Evolutionary conservation across 2,329 filamentous ascomycete species (phyloP).

Genomic region (Hypoxylon sp.): DNA sequence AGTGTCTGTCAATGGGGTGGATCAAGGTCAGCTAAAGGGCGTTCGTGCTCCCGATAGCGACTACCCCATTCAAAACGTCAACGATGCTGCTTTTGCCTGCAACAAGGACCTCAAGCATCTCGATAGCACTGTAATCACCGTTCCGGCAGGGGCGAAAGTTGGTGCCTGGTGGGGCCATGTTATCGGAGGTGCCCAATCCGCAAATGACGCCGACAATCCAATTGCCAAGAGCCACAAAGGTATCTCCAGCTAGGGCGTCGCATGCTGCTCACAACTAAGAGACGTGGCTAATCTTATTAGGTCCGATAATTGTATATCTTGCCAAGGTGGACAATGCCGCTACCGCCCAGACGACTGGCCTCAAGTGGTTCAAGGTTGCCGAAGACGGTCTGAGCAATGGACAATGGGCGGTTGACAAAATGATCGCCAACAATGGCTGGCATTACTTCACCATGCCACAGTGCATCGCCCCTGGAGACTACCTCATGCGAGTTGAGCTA

Average conservation of each 20-base stretch:
- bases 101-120: slow-evolving; percentile 59
- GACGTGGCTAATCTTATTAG: slow-evolving; percentile 50
- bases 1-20: slow-evolving; percentile 64
- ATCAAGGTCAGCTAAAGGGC: slow-evolving; percentile 65
- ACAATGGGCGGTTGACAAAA: slow-evolving; percentile 65
- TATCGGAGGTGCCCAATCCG: slow-evolving; percentile 63
- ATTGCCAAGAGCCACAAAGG: slow-evolving; percentile 66
- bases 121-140: slow-evolving; percentile 59
- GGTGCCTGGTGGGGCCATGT: slow-evolving; percentile 66
- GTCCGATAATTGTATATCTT: slow-evolving; percentile 65
- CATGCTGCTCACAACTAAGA: background rate
- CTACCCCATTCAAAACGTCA: slow-evolving; percentile 66
- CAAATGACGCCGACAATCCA: slow-evolving; percentile 63
- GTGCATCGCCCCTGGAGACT: slow-evolving; percentile 59
- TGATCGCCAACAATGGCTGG: slow-evolving; percentile 63
- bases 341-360: slow-evolving; percentile 56
- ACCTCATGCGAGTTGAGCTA: slow-evolving; percentile 61
- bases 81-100: slow-evolving; percentile 63
- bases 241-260: slow-evolving; percentile 23
- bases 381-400: slow-evolving; percentile 57
- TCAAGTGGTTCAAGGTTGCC: slow-evolving; percentile 68
- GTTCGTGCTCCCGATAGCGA: slow-evolving; percentile 66
- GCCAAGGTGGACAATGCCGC: slow-evolving; percentile 65
- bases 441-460: slow-evolving; percentile 60
- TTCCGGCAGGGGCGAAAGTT: slow-evolving; percentile 65